Percentiles rank a stretch among this genome's conserved stretches.
phyloP scores from a whole-genome alignment of 208 protist species.

The Acanthamoeba triangularis region DNA sequence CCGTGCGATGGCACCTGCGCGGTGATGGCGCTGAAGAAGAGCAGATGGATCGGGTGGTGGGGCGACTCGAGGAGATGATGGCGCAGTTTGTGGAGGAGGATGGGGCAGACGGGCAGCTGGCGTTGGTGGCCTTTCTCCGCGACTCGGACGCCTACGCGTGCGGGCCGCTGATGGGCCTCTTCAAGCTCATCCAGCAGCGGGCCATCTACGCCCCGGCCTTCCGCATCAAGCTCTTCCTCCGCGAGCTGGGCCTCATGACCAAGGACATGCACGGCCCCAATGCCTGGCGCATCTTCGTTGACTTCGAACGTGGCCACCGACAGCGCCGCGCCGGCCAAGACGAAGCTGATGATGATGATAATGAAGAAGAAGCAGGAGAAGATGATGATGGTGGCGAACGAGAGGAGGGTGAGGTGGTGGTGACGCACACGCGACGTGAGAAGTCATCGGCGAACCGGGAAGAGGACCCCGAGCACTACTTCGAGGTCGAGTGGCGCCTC shows the following conservation, averaged over 20 bases:
- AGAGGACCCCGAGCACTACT: conserved; percentile 31
- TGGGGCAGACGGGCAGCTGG: background rate
- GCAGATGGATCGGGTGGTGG: background rate
- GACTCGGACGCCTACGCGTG: background rate
- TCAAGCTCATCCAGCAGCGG: conserved; percentile 66
- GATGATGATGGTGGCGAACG: background rate
- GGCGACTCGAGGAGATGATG: background rate
- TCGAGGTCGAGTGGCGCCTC: conserved; percentile 71
- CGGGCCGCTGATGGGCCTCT: conserved; percentile 24
- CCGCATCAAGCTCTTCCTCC: conserved; percentile 30
- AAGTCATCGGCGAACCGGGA: background rate
- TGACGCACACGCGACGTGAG: conserved; percentile 65
- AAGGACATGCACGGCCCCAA: conserved; percentile 67
- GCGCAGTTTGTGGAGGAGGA: conserved; percentile 46
- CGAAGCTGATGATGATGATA: background rate
- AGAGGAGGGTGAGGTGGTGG: conserved; percentile 20
- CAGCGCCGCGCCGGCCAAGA: background rate
- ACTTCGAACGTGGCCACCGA: background rate
- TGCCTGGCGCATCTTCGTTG: conserved; percentile 67
- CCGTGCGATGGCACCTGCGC: background rate
- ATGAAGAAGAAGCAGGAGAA: background rate
- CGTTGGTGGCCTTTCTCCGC: background rate
- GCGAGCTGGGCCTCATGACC: conserved; percentile 61
- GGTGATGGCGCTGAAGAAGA: background rate
- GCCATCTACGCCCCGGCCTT: conserved; percentile 55